A percentile compares a stretch with the other conserved stretches of the same genome.
phyloP scores from a whole-genome alignment of 768 basidiomycete species.

The Hortiboletus campestris region DNA sequence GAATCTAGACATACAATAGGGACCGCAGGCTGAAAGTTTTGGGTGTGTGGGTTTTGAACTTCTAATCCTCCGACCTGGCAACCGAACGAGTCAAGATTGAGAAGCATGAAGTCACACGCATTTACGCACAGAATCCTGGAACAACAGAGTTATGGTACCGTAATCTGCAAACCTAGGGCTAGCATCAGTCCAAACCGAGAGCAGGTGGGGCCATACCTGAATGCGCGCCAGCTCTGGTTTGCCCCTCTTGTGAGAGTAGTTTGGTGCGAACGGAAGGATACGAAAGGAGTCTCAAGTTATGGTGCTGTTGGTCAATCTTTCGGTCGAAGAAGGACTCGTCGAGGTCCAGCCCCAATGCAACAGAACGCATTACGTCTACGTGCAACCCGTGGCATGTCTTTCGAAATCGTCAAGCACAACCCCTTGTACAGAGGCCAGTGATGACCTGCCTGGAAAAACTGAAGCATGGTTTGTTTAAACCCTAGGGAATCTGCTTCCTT shows the following conservation, averaged over 20 bases:
- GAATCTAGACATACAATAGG: slow-evolving; percentile 59
- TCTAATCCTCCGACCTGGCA: slow-evolving; percentile 76
- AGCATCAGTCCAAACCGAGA: neutral
- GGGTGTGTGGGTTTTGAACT: slow-evolving; percentile 78
- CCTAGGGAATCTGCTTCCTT: slow-evolving; percentile 55
- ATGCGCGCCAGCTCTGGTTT: slow-evolving; percentile 81
- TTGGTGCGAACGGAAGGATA: slow-evolving; percentile 74
- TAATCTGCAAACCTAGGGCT: slow-evolving; percentile 49
- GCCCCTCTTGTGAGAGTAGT: slow-evolving; percentile 58
- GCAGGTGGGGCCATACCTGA: slow-evolving; percentile 45
- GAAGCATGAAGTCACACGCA: neutral
- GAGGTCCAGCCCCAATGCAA: slow-evolving; percentile 76
- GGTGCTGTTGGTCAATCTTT: slow-evolving; percentile 72
- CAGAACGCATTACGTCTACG: slow-evolving; percentile 75
- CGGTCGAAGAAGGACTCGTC: slow-evolving; percentile 73
- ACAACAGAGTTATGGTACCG: slow-evolving; percentile 77
- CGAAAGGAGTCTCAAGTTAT: slow-evolving; percentile 77
- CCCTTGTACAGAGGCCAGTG: neutral
- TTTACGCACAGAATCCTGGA: slow-evolving; percentile 64
- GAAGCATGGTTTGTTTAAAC: slow-evolving; percentile 72
- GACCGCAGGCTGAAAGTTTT: slow-evolving; percentile 64
- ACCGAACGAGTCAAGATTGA: slow-evolving; percentile 1
- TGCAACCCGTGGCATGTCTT: slow-evolving; percentile 78
- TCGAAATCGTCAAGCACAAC: slow-evolving; percentile 10
- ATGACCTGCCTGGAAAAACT: slow-evolving; percentile 63